Evolutionary conservation across 2,329 filamentous ascomycete species (phyloP).

Genomic region (Microsporum audouinii): DNA sequence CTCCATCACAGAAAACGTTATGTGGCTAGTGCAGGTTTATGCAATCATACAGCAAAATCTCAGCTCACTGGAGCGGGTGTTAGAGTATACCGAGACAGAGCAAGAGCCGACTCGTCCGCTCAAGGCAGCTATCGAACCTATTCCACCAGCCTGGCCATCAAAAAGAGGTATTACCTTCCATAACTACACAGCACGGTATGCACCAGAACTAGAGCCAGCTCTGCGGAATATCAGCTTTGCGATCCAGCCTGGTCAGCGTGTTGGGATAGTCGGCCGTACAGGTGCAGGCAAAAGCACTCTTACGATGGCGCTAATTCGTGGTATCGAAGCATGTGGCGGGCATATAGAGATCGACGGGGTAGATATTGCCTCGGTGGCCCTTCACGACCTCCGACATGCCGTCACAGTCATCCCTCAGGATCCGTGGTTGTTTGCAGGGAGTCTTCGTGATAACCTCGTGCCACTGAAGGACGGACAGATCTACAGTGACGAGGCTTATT

Average conservation of each 20-base stretch:
- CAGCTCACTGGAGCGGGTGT: background rate
- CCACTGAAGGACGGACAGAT: conserved; percentile 43
- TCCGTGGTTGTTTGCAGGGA: conserved; percentile 86
- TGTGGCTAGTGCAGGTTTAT: background rate
- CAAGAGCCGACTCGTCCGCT: background rate
- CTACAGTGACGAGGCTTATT: conserved; percentile 23
- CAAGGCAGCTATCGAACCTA: background rate
- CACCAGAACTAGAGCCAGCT: conserved; percentile 76
- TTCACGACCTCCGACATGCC: conserved; percentile 74
- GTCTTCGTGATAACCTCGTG: conserved; percentile 85
- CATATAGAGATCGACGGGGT: conserved; percentile 50
- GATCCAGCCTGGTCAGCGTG: conserved; percentile 60
- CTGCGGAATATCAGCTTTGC: conserved; percentile 77
- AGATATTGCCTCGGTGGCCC: conserved; percentile 77
- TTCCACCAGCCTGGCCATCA: background rate
- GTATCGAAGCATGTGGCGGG: conserved; percentile 76
- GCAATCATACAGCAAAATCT: background rate
- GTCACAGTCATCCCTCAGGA: conserved; percentile 96
- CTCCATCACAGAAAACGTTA: background rate
- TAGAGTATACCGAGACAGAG: background rate
- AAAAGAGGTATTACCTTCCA: conserved; percentile 41
- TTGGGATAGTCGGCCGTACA: conserved; percentile 88
- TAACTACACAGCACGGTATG: conserved; percentile 87
- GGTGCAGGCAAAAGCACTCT: conserved; percentile 91
- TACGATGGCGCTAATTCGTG: conserved; percentile 85